phyloP scores from a whole-genome alignment of 176 grass and related monocot genomes.

The Ampelocalamus luodianensis region DNA sequence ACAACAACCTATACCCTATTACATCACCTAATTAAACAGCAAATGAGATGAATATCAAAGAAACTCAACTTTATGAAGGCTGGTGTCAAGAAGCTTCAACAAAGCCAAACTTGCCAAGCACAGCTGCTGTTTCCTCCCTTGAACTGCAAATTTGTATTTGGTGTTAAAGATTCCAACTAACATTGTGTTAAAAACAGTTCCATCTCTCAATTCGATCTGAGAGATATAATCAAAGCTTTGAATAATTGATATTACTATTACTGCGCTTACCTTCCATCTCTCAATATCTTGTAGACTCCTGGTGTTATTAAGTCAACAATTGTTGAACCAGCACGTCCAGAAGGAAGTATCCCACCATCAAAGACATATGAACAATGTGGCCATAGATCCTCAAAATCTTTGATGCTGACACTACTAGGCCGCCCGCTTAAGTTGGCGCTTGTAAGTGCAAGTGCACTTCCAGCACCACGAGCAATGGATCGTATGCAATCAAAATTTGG shows the following conservation, averaged over 20 bases:
- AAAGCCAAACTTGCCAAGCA: conserved; percentile 69
- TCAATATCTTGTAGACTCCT: conserved; percentile 83
- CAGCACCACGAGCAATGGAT: conserved; percentile 70
- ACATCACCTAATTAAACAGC: conserved; percentile 29
- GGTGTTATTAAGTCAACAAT: conserved; percentile 77
- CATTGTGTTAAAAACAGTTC: conserved; percentile 15
- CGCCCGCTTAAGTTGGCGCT: conserved; percentile 83
- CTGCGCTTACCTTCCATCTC: conserved; percentile 77
- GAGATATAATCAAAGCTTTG: neutral
- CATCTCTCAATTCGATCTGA: conserved; percentile 16
- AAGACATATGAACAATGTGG: conserved; percentile 79
- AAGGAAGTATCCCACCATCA: conserved; percentile 82
- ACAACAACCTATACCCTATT: neutral
- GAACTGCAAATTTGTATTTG: conserved; percentile 62
- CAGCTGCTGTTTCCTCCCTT: conserved; percentile 64
- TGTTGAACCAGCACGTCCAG: conserved; percentile 88
- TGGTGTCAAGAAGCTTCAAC: conserved; percentile 57
- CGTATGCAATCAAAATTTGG: conserved; percentile 80
- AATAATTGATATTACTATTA: neutral
- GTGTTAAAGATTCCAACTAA: neutral
- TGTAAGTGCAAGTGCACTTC: conserved; percentile 91
- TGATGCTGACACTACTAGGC: conserved; percentile 70
- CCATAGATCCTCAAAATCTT: conserved; percentile 85
- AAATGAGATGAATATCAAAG: neutral
- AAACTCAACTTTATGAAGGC: conserved; percentile 1